Evolutionary conservation across 805 yeast genomes (phyloP).

Genomic region (Nematodospora valgi): DNA sequence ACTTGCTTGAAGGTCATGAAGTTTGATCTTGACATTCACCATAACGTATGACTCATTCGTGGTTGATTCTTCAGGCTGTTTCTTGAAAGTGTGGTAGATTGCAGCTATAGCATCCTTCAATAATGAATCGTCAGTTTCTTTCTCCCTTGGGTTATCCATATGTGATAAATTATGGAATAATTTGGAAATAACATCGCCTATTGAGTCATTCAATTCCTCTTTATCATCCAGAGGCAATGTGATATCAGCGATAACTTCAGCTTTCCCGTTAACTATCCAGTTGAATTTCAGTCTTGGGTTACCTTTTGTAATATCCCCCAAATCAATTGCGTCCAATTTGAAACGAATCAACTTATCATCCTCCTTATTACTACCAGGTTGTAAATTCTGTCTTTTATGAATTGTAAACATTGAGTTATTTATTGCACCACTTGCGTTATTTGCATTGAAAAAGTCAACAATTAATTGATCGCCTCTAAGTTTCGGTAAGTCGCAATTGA

Average conservation of each 20-base stretch:
- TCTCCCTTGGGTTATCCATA: slow-evolving; percentile 6
- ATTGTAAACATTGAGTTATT: slow-evolving; percentile 74
- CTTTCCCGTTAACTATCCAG: slow-evolving; percentile 71
- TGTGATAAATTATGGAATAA: slow-evolving; percentile 24
- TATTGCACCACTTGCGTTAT: slow-evolving; percentile 68
- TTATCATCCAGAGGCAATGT: slow-evolving; percentile 56
- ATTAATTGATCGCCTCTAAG: slow-evolving; percentile 56
- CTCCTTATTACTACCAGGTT: slow-evolving; percentile 26
- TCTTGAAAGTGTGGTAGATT: slow-evolving; percentile 36
- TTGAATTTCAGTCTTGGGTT: slow-evolving; percentile 49
- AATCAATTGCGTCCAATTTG: slow-evolving; percentile 40
- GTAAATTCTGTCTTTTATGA: slow-evolving; percentile 60
- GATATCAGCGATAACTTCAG: slow-evolving; percentile 68
- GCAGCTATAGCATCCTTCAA: slow-evolving; percentile 41
- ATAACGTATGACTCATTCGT: slow-evolving; percentile 46
- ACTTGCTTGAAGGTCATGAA: slow-evolving; percentile 58
- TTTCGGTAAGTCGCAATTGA: slow-evolving; percentile 62
- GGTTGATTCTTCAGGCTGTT: slow-evolving; percentile 8
- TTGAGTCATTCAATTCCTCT: slow-evolving; percentile 16
- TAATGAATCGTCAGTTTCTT: slow-evolving; percentile 18
- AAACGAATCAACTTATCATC: slow-evolving; percentile 30
- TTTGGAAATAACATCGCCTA: slow-evolving; percentile 22
- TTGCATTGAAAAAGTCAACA: slow-evolving; percentile 67
- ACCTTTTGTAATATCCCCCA: slow-evolving; percentile 27
- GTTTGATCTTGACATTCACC: slow-evolving; percentile 62